Base-by-base conservation (phyloP, 495 filamentous ascomycete genomes). In the Acidiella bohemica region DNA sequence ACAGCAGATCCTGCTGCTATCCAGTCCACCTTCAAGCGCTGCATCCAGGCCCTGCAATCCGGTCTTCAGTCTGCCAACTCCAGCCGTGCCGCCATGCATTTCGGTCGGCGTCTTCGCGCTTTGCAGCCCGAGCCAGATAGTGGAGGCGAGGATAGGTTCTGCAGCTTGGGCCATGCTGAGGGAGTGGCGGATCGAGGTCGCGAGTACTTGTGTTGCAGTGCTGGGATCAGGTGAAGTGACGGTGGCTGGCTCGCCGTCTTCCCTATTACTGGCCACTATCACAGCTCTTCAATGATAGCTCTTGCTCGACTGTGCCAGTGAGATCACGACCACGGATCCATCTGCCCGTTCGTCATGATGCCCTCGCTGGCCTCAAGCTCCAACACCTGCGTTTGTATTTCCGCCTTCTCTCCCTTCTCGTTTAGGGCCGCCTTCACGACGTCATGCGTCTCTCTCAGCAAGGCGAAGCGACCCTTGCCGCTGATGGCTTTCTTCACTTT, bases 11-110 rank as follows among this genome's bases (percentile, higher is more conserved):
- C 26, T 12, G n/a, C 53, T 53, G 19, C 39, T 39, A 17, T 36
- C 44, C 13, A 54, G 34, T 6, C 35, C 47, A 8, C 49, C 55
- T n/a, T 50, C 57, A 17, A 62, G 43, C 16, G 36, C 50, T 3
- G 37, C 38, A 34, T 62, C 57, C 8, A 57, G 40, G 8, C 14
- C 36, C 13, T 34, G 28, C 16, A 41, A 40, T 1, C 59, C 55
- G 11, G 40, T 55, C 2, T 37, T 31, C 25, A 47, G 31, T 38
- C 16, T 46, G 24, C 19, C 45, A 13, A 4, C 10, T 36, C 17
- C 10, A 8, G 38, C 10, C 1, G 39, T n/a, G 13, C 21, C 4
- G 16, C n/a, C n/a, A n/a, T n/a, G n/a, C n/a, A n/a, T n/a, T n/a
- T 26, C n/a, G 39, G 12, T 23, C 25, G 9, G 11, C 9, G 29